phyloP scores from a whole-genome alignment of 805 yeast species.

The Danielozyma ontarioensis region DNA sequence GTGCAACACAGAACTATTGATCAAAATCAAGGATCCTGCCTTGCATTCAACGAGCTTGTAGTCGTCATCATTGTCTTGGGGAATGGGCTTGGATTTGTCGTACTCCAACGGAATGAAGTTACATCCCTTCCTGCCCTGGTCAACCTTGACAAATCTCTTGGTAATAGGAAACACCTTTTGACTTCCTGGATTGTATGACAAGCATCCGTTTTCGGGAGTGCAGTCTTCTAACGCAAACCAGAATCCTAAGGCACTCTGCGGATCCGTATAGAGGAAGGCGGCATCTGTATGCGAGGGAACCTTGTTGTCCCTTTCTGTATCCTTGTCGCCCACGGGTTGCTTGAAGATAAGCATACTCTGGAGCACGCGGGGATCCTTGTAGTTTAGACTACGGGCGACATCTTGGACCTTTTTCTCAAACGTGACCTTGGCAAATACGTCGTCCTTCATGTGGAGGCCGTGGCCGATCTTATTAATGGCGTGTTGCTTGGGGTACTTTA shows the following conservation, averaged over 20 bases:
- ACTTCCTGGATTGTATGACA: conserved; percentile 65
- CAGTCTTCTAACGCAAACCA: conserved; percentile 83
- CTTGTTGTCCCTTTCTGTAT: conserved; percentile 37
- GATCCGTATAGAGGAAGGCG: conserved; percentile 65
- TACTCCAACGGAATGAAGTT: conserved; percentile 42
- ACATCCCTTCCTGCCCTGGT: conserved; percentile 49
- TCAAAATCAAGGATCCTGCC: conserved; percentile 67
- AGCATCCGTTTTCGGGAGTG: conserved; percentile 60
- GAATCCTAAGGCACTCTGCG: conserved; percentile 68
- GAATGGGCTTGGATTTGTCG: conserved; percentile 9
- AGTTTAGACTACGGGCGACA: conserved; percentile 49
- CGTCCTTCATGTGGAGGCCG: conserved; percentile 58
- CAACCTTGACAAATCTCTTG: conserved; percentile 58
- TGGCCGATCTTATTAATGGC: conserved; percentile 80
- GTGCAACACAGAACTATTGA: conserved; percentile 68
- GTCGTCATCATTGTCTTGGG: conserved; percentile 28
- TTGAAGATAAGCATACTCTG: conserved; percentile 79
- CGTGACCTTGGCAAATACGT: conserved; percentile 45
- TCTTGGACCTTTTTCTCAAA: conserved; percentile 44
- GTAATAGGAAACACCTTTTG: conserved; percentile 53
- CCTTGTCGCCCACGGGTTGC: conserved; percentile 42
- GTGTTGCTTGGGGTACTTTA: conserved; percentile 46
- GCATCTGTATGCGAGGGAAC: conserved; percentile 81
- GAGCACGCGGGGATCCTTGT: conserved; percentile 62
- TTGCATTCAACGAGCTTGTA: conserved; percentile 56